A percentile compares a stretch with the other conserved stretches of the same genome.
These are phyloP conservation scores for Sporothrix phasma DNA, from an alignment of 2,329 filamentous ascomycete species.

Conservation along the genomic window DNA sequence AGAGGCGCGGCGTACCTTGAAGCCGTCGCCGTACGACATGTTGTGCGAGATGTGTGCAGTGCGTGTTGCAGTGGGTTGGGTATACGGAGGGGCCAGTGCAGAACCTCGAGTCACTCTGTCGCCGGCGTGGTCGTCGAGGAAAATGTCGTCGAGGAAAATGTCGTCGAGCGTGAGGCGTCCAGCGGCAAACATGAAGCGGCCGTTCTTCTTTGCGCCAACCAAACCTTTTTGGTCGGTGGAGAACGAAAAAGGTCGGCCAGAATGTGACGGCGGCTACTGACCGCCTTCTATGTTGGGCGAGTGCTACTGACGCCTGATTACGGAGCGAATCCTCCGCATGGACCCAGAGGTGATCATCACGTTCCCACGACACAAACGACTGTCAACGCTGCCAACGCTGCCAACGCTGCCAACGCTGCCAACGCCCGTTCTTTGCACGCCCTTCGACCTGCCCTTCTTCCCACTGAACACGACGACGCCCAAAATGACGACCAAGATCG, in stretches of 20 bases:
- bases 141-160: background rate
- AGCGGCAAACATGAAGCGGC: too few relatives aligned
- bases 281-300: slow-evolving; percentile 21
- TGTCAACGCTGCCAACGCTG: too few relatives aligned
- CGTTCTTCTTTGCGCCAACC: slow-evolving; percentile 3
- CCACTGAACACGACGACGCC: too few relatives aligned
- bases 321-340: too few relatives aligned
- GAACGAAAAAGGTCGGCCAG: slow-evolving; percentile 19
- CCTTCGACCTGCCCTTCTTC: too few relatives aligned
- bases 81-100: background rate
- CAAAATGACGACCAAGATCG: slow-evolving; percentile 46
- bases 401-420: too few relatives aligned
- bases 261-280: slow-evolving; percentile 14
- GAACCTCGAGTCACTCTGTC: background rate
- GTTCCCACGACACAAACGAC: too few relatives aligned
- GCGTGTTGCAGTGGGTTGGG: too few relatives aligned
- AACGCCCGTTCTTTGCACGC: too few relatives aligned
- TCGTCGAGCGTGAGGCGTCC: too few relatives aligned
- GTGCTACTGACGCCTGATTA: too few relatives aligned
- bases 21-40: slow-evolving; percentile 20
- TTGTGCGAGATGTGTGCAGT: background rate
- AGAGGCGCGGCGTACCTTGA: slow-evolving; percentile 15
- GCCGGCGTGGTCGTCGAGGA: background rate
- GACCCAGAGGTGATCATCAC: too few relatives aligned
- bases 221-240: slow-evolving; percentile 16